Evolutionary conservation across 148 eudicot genomes (phyloP).

Genomic region (Vaccinium vitisidaea): DNA sequence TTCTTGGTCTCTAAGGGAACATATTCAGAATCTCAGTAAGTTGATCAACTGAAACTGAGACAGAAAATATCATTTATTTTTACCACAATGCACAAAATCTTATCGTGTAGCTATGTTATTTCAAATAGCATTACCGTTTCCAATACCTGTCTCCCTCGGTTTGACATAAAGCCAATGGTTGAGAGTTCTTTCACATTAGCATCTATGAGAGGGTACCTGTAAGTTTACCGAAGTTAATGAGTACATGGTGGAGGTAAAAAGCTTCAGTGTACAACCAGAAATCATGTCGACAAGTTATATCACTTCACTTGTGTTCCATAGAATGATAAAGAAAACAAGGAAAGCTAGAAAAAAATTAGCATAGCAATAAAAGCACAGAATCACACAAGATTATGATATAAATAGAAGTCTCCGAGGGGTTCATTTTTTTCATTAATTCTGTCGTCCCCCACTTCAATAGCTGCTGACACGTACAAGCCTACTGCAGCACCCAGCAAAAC

Average conservation of each 20-base stretch:
- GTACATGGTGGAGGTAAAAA: slow-evolving; percentile 8
- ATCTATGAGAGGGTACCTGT: slow-evolving; percentile 86
- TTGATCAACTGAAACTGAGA: background rate
- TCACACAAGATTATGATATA: background rate
- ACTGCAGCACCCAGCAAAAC: background rate
- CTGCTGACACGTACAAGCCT: background rate
- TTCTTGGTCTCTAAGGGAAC: no score
- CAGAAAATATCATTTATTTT: background rate
- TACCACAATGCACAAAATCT: background rate
- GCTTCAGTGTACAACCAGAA: background rate
- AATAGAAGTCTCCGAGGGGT: background rate
- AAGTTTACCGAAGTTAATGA: background rate
- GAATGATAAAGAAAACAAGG: background rate
- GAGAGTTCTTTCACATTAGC: slow-evolving; percentile 93
- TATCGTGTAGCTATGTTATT: background rate
- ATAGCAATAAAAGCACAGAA: background rate
- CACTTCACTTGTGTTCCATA: background rate
- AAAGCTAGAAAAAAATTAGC: background rate
- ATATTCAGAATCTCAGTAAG: background rate
- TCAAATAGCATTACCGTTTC: background rate
- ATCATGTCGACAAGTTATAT: background rate
- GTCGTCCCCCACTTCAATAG: background rate
- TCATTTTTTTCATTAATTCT: background rate
- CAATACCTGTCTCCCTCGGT: slow-evolving; percentile 86
- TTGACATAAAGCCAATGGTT: slow-evolving; percentile 91